Evolutionary conservation across 2,329 filamentous ascomycete genomes (phyloP).

Genomic region (Pochonia chlamydosporia): DNA sequence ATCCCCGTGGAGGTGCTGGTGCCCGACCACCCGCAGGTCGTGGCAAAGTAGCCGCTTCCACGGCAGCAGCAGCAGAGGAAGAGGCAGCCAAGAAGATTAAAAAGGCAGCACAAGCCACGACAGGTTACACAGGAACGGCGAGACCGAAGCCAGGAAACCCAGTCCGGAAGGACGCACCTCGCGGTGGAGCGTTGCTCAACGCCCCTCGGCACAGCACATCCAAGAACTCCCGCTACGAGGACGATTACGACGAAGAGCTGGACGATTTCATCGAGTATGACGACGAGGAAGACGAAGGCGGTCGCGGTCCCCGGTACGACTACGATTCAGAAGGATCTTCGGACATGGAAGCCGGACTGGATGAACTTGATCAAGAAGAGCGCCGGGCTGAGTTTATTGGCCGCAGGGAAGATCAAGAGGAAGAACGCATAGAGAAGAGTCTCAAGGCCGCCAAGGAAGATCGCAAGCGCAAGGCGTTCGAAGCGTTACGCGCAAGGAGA

Average conservation of each 20-base stretch:
- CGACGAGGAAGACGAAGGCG: conserved; percentile 43
- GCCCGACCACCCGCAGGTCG: conserved; percentile 5
- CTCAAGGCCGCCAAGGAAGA: conserved; percentile 60
- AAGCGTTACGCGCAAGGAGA: conserved; percentile 26
- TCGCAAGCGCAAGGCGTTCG: conserved; percentile 37
- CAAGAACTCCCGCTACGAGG: conserved; percentile 37
- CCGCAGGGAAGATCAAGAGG: conserved; percentile 60
- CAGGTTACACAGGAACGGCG: conserved; percentile 60
- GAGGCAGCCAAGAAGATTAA: conserved; percentile 53
- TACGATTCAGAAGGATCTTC: conserved; percentile 63
- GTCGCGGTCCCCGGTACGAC: conserved; percentile 37
- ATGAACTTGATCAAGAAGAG: conserved; percentile 71
- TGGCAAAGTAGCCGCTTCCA: conserved; percentile 15
- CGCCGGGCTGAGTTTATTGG: conserved; percentile 54
- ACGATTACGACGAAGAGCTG: conserved; percentile 59
- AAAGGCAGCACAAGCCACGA: conserved; percentile 56
- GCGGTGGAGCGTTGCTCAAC: conserved; percentile 36
- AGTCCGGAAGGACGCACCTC: conserved; percentile 25
- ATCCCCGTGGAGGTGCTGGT: conserved; percentile 1
- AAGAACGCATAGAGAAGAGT: conserved; percentile 55
- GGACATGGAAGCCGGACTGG: conserved; percentile 72
- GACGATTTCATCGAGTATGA: conserved; percentile 59
- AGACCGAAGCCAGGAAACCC: conserved; percentile 43
- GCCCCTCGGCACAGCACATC: conserved; percentile 22
- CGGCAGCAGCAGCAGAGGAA: conserved; percentile 14